These are phyloP conservation scores for Rhynchosporium secalis DNA, from an alignment of 2,329 filamentous ascomycete genomes.

Conservation along the genomic window DNA sequence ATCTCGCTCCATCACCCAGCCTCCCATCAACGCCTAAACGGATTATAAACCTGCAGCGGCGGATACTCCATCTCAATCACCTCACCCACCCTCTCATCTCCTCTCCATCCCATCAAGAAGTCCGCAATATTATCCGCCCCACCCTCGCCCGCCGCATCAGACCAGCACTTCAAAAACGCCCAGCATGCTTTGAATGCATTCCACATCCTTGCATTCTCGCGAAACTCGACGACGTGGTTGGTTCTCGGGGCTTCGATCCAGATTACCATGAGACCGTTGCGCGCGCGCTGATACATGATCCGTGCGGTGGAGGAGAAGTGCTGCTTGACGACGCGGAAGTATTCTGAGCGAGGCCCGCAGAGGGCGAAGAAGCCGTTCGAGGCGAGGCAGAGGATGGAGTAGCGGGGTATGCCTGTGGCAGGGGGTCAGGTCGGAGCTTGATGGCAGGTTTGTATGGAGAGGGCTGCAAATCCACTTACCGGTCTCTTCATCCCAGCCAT, in stretches of 20 bases:
- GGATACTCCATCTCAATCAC: not conserved
- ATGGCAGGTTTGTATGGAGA: not conserved
- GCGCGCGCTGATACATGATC: conserved; percentile 14
- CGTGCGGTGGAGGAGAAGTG: conserved; percentile 8
- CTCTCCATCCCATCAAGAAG: not conserved
- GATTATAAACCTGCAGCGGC: not conserved
- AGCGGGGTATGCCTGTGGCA: conserved; percentile 8
- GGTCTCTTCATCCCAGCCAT: conserved; percentile 10
- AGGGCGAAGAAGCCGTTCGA: conserved; percentile 12
- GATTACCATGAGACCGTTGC: conserved; percentile 10
- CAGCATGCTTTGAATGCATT: conserved; percentile 13
- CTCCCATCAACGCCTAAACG: not conserved
- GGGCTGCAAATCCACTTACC: not conserved
- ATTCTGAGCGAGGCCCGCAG: conserved; percentile 8
- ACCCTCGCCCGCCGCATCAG: conserved; percentile 5
- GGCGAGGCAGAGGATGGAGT: conserved; percentile 13
- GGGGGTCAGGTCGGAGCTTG: not conserved
- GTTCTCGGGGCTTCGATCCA: conserved; percentile 9
- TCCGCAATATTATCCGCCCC: conserved; percentile 3
- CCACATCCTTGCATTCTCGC: conserved; percentile 1
- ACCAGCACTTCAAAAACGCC: conserved; percentile 16
- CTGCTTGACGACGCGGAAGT: conserved; percentile 5
- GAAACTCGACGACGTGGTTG: conserved; percentile 1
- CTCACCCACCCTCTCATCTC: not conserved
- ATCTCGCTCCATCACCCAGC: not conserved